A percentile compares a stretch with the other conserved stretches of the same genome.
These are phyloP conservation scores for Linnemannia hyalina DNA, from an alignment of 192 early-diverging fungal species.

Conservation along the genomic window DNA sequence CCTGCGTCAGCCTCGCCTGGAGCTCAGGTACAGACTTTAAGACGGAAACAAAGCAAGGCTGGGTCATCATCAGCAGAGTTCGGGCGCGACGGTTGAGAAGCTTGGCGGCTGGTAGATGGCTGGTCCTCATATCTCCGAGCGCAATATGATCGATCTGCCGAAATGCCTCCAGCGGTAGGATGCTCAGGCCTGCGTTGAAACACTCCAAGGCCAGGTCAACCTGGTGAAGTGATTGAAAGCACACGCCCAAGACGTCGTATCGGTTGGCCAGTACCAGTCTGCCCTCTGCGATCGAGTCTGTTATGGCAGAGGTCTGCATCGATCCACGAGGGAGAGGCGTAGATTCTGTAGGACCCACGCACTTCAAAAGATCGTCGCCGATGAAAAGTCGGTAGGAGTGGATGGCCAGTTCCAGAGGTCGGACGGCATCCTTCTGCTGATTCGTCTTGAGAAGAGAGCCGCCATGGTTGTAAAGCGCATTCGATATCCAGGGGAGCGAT, in stretches of 20 bases:
- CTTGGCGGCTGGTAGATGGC: constrained; percentile 34
- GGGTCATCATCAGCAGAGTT: constrained; percentile 21
- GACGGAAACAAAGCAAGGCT: constrained; percentile 12
- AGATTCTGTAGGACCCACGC: neutral
- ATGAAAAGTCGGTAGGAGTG: constrained; percentile 22
- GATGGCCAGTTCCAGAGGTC: constrained; percentile 49
- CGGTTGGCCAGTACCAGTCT: constrained; percentile 27
- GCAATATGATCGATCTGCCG: constrained; percentile 11
- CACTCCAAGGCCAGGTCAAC: constrained; percentile 3
- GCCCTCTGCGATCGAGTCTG: neutral
- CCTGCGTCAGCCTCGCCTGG: constrained; percentile 14
- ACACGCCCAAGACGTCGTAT: constrained; percentile 45
- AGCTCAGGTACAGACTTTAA: constrained; percentile 9
- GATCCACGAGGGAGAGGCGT: neutral
- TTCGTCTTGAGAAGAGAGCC: constrained; percentile 48
- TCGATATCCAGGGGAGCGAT: constrained; percentile 66
- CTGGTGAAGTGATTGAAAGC: constrained; percentile 23
- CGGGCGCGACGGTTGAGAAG: constrained; percentile 29
- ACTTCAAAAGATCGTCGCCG: neutral
- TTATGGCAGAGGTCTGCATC: neutral
- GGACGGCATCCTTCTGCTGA: constrained; percentile 40
- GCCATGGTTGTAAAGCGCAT: constrained; percentile 65
- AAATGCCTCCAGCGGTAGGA: constrained; percentile 24
- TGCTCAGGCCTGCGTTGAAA: constrained; percentile 29
- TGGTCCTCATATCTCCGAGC: neutral